These are phyloP conservation scores for Torulaspora delbrueckii DNA, from an alignment of 805 yeast genomes.

Conservation along the genomic window DNA sequence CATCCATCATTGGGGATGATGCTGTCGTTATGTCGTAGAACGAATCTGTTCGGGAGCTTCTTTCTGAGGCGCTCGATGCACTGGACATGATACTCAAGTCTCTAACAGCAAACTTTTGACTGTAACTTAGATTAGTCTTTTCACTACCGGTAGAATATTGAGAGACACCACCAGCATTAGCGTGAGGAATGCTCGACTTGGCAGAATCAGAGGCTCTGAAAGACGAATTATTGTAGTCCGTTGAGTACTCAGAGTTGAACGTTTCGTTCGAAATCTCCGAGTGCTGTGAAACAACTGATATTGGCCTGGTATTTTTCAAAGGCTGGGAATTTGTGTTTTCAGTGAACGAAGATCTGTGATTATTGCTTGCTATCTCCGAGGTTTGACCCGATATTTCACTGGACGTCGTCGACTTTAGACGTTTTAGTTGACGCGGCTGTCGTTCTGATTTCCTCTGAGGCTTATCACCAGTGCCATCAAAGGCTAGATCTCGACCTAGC, in stretches of 20 bases:
- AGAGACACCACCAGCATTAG: slow-evolving; percentile 11
- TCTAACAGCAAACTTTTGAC: slow-evolving; percentile 29
- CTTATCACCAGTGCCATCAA: background rate
- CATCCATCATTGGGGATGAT: slow-evolving; percentile 24
- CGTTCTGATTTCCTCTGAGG: slow-evolving; percentile 1
- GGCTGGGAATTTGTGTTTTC: slow-evolving; percentile 16
- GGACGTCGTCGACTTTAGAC: slow-evolving; percentile 26
- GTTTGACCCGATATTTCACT: slow-evolving; percentile 31
- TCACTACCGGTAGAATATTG: slow-evolving; percentile 21
- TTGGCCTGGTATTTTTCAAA: slow-evolving; percentile 39
- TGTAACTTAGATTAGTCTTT: slow-evolving; percentile 22
- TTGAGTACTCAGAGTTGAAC: slow-evolving; percentile 48
- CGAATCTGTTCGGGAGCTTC: slow-evolving; percentile 39
- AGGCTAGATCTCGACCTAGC: background rate
- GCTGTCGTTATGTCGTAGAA: slow-evolving; percentile 39
- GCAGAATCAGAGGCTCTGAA: slow-evolving; percentile 10
- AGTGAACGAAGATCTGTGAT: slow-evolving; percentile 9
- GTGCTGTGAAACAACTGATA: slow-evolving; percentile 48
- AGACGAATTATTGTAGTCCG: slow-evolving; percentile 30
- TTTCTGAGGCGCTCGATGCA: slow-evolving; percentile 38
- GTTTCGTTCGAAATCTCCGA: slow-evolving; percentile 46
- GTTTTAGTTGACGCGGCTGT: slow-evolving; percentile 18
- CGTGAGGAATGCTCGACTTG: slow-evolving; percentile 8
- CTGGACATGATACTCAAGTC: slow-evolving; percentile 37
- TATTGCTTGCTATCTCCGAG: slow-evolving; percentile 23